Conservation (phyloP, 163 green algal species). For the Chlamydomonas reinhardtii region DNA sequence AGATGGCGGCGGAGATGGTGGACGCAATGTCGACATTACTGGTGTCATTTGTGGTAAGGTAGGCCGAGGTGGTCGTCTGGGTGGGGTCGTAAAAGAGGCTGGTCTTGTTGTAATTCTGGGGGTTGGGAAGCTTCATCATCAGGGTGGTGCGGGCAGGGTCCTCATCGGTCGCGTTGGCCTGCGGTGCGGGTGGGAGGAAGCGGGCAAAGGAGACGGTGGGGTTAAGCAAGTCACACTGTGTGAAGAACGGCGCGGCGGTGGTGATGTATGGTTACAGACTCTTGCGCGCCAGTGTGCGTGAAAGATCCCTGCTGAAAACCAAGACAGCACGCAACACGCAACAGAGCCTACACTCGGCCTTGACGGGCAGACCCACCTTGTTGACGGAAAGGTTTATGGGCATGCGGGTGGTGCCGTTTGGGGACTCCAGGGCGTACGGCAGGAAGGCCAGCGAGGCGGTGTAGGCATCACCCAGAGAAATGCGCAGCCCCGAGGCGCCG, state of each 20-base stretch:
- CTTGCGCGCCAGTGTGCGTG: no score
- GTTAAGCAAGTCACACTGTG: no score
- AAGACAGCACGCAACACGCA: no score
- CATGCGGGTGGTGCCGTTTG: background rate
- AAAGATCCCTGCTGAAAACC: no score
- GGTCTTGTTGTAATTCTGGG: background rate
- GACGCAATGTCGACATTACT: background rate
- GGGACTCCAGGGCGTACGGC: constrained; percentile 16
- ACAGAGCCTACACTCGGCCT: no score
- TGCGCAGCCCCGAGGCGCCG: background rate
- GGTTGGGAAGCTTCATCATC: constrained; percentile 22
- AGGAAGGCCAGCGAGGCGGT: constrained; percentile 18
- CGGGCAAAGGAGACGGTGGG: background rate
- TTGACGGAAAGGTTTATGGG: background rate
- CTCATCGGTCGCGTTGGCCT: no score
- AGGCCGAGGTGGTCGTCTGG: constrained; percentile 12
- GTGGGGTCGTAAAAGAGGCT: constrained; percentile 16
- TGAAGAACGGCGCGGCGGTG: no score
- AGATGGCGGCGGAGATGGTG: no score
- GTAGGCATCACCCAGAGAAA: background rate
- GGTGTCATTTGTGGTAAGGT: constrained; percentile 1
- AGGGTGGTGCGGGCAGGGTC: background rate
- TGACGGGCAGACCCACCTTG: background rate
- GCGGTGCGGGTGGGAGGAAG: no score
- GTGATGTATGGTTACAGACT: no score